Conservation (phyloP, 805 yeast genomes). For the Starmerella potacharoeniae region DNA sequence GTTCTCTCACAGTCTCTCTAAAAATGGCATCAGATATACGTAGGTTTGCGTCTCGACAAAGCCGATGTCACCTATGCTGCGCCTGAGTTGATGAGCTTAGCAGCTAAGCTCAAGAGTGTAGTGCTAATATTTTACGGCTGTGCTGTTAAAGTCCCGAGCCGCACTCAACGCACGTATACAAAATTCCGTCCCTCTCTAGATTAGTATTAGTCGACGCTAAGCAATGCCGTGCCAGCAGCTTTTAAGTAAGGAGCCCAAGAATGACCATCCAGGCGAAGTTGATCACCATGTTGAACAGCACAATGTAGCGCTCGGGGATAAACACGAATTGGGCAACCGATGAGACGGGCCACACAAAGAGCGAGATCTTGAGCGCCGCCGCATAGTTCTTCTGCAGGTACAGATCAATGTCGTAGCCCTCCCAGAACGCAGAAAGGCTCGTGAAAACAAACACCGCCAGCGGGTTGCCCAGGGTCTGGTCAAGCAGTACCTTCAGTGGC, state of each 20-base stretch:
- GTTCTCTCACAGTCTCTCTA: too few species aligned
- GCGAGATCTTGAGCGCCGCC: slow-evolving; percentile 21
- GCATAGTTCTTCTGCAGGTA: slow-evolving; percentile 24
- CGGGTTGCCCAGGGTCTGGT: slow-evolving; percentile 30
- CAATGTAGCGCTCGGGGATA: slow-evolving; percentile 20
- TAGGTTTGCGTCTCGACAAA: too few species aligned
- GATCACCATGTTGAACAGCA: slow-evolving; percentile 20
- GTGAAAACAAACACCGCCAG: slow-evolving; percentile 26
- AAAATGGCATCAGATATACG: too few species aligned
- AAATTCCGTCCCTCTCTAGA: too few species aligned
- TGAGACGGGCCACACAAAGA: slow-evolving; percentile 24
- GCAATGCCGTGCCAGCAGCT: background rate
- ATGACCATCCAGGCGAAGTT: slow-evolving; percentile 27
- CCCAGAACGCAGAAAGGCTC: slow-evolving; percentile 30
- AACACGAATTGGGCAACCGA: slow-evolving; percentile 21
- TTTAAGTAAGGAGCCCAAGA: slow-evolving; percentile 18
- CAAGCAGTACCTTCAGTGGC: slow-evolving; percentile 24
- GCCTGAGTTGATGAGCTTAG: too few species aligned
- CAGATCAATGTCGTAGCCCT: slow-evolving; percentile 27
- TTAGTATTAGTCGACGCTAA: too few species aligned
- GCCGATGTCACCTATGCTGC: too few species aligned
- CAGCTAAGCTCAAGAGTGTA: too few species aligned
- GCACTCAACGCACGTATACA: too few species aligned
- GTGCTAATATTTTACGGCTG: too few species aligned
- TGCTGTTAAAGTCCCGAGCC: too few species aligned